phyloP scores from a whole-genome alignment of 805 yeast genomes.

The Candida boidinii region DNA sequence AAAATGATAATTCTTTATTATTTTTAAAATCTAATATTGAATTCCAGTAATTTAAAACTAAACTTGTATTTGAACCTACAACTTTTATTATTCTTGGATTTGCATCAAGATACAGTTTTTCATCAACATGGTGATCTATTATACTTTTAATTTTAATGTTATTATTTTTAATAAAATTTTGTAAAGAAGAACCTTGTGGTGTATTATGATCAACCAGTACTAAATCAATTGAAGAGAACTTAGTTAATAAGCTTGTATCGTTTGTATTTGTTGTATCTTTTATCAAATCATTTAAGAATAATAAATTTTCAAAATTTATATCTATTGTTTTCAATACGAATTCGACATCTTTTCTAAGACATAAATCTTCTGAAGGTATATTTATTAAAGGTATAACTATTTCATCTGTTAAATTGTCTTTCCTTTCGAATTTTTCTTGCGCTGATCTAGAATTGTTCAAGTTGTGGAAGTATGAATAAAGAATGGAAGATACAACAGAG shows the following conservation, averaged over 20 bases:
- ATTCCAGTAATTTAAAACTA: constrained; percentile 61
- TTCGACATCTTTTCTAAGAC: constrained; percentile 62
- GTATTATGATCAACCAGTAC: constrained; percentile 80
- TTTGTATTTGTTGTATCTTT: too few relatives aligned
- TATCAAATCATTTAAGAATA: constrained; percentile 63
- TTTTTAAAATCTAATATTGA: constrained; percentile 11
- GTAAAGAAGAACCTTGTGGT: constrained; percentile 41
- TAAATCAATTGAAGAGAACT: constrained; percentile 26
- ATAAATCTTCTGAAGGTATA: constrained; percentile 57
- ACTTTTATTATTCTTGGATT: constrained; percentile 52
- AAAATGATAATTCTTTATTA: constrained; percentile 7
- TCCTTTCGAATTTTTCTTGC: constrained; percentile 19
- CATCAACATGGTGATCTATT: constrained; percentile 87
- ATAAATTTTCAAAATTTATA: constrained; percentile 40
- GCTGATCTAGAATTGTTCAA: too few relatives aligned
- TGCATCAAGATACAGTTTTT: constrained; percentile 36
- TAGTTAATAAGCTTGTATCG: too few relatives aligned
- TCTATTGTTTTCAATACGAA: constrained; percentile 38
- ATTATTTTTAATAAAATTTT: constrained; percentile 16
- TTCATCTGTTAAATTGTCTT: constrained; percentile 18
- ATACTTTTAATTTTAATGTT: constrained; percentile 41
- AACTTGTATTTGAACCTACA: constrained; percentile 73
- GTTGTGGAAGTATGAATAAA: constrained; percentile 66
- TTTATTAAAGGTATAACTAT: constrained; percentile 64
- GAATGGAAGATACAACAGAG: constrained; percentile 69